Evolutionary conservation across 257 asterid genomes (phyloP).

Genomic region (Anisodus acutangulus): DNA sequence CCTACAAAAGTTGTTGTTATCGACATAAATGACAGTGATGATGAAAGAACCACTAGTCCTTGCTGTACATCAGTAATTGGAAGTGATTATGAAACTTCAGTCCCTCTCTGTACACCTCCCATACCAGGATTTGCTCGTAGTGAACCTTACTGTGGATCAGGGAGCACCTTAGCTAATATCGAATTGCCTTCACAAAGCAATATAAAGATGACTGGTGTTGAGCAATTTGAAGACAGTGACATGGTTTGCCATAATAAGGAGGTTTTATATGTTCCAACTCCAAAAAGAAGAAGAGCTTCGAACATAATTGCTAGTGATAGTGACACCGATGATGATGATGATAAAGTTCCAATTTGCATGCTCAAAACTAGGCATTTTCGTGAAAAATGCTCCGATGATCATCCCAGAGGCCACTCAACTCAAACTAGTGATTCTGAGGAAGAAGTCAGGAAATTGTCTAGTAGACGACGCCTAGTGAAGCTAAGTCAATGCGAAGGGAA

Average conservation of each 20-base stretch:
- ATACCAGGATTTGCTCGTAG: conserved; percentile 20
- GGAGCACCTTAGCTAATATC: conserved; percentile 23
- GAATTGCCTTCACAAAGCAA: conserved; percentile 31
- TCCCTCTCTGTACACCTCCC: conserved; percentile 22
- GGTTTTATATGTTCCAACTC: conserved; percentile 29
- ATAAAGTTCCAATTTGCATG: conserved; percentile 46
- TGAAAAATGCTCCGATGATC: conserved; percentile 21
- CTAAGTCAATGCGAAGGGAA: conserved; percentile 36
- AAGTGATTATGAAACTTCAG: conserved; percentile 18
- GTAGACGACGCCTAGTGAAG: conserved; percentile 44
- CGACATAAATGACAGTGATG: conserved; percentile 55
- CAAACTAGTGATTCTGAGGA: conserved; percentile 36
- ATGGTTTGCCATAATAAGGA: conserved; percentile 24
- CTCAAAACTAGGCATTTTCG: conserved; percentile 32
- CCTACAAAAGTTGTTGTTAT: conserved; percentile 39
- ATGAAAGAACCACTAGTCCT: conserved; percentile 34
- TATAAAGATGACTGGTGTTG: conserved; percentile 21
- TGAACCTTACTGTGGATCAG: conserved; percentile 36
- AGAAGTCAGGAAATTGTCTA: conserved; percentile 32
- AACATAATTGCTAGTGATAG: conserved; percentile 52
- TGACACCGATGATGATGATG: conserved; percentile 50
- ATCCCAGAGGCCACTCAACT: conserved; percentile 3
- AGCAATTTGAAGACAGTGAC: conserved; percentile 42
- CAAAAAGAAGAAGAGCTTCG: conserved; percentile 47
- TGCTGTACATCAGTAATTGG: not conserved